These are phyloP conservation scores for Ceratocystis cacaofunesta DNA, from an alignment of 2,329 filamentous ascomycete species.

Conservation along the genomic window DNA sequence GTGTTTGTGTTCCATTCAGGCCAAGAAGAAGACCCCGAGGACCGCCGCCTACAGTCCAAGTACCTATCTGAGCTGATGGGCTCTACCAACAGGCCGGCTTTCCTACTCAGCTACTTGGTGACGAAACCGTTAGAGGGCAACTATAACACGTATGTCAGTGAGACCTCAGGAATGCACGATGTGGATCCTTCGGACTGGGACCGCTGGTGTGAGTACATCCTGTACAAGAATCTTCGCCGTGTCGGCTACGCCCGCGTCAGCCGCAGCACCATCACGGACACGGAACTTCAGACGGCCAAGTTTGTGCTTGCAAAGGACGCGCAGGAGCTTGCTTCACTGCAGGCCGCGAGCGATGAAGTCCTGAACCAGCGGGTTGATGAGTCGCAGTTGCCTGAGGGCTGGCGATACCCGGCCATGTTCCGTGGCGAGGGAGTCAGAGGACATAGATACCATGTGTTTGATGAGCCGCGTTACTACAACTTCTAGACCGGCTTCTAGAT, in stretches of 20 bases:
- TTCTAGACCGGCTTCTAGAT: slow-evolving; percentile 3
- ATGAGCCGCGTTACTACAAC: slow-evolving; percentile 64
- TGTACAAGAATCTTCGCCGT: slow-evolving; percentile 78
- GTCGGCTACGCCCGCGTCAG: slow-evolving; percentile 83
- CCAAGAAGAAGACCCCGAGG: slow-evolving; percentile 90
- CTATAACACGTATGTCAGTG: slow-evolving; percentile 88
- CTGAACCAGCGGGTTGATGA: slow-evolving; percentile 49
- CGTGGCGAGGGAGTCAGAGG: slow-evolving; percentile 73
- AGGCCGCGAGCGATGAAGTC: slow-evolving; percentile 34
- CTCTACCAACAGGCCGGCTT: slow-evolving; percentile 59
- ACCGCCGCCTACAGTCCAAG: slow-evolving; percentile 69
- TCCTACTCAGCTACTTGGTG: slow-evolving; percentile 84
- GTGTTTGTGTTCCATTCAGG: slow-evolving; percentile 98
- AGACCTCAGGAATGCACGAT: slow-evolving; percentile 80
- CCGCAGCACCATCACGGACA: slow-evolving; percentile 86
- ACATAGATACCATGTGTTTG: slow-evolving; percentile 88
- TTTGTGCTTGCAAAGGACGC: slow-evolving; percentile 63
- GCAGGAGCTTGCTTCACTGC: slow-evolving; percentile 36
- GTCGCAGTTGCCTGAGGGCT: slow-evolving; percentile 57
- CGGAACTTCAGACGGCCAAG: slow-evolving; percentile 90
- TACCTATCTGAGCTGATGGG: slow-evolving; percentile 86
- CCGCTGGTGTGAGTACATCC: slow-evolving; percentile 96
- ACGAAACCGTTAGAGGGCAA: slow-evolving; percentile 83
- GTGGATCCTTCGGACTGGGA: slow-evolving; percentile 91
- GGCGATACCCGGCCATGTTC: slow-evolving; percentile 75